phyloP scores from a whole-genome alignment of 352 stramenopile genomes.

The Globisporangium mamillatum region DNA sequence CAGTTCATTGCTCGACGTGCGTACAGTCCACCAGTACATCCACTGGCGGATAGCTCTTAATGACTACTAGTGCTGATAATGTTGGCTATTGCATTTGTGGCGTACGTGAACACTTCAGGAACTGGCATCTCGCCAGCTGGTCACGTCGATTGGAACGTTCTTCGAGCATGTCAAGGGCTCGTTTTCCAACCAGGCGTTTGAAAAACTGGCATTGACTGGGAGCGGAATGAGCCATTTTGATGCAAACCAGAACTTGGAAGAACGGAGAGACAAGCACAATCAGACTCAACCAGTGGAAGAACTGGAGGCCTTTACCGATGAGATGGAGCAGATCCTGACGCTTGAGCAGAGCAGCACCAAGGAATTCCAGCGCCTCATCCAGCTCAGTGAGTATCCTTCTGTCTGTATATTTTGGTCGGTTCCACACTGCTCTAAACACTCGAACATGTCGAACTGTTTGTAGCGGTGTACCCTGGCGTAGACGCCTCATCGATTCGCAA shows the following conservation, averaged over 20 bases:
- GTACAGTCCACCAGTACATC: background rate
- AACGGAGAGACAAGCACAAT: background rate
- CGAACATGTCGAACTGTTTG: background rate
- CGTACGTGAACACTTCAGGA: slow-evolving; percentile 20
- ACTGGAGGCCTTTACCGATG: background rate
- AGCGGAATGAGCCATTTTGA: background rate
- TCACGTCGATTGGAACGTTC: slow-evolving; percentile 33
- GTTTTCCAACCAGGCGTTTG: slow-evolving; percentile 27
- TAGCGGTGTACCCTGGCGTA: slow-evolving; percentile 14
- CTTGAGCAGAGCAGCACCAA: slow-evolving; percentile 12
- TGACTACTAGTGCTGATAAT: background rate
- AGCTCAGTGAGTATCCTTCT: slow-evolving; percentile 13
- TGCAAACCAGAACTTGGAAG: background rate
- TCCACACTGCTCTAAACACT: too few relatives aligned
- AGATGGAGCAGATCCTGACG: slow-evolving; percentile 10
- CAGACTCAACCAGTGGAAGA: background rate
- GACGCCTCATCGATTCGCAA: slow-evolving; percentile 2
- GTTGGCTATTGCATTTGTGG: background rate
- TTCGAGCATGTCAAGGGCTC: slow-evolving; percentile 30
- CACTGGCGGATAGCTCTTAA: background rate
- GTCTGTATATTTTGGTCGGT: background rate
- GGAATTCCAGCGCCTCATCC: slow-evolving; percentile 17
- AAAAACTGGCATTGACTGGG: background rate
- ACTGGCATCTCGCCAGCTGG: slow-evolving; percentile 32
- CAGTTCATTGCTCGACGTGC: slow-evolving; percentile 38